A percentile compares a stretch with the other conserved stretches of the same genome.
phyloP scores from a whole-genome alignment of 2,329 filamentous ascomycete genomes.

The Colletotrichum theobromicola region DNA sequence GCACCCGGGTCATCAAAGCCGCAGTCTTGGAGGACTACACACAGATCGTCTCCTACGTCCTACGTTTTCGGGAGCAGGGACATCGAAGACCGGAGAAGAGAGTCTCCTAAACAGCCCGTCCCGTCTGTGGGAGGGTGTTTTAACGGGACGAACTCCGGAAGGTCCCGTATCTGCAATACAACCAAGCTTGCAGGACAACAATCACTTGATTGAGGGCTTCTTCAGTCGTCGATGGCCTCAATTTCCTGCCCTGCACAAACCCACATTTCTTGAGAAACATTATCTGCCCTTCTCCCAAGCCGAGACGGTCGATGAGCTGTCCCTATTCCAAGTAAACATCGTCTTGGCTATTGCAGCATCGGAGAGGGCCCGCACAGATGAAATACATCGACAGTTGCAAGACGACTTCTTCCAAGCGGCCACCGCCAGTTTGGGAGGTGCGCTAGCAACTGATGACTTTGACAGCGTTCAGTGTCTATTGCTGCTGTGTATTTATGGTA shows the following conservation, averaged over 20 bases:
- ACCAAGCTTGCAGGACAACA: not conserved
- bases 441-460: conserved; percentile 24
- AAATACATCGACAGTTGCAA: not conserved
- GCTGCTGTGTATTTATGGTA: conserved; percentile 29
- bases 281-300: not conserved
- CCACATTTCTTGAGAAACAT: conserved; percentile 22
- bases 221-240: conserved; percentile 30
- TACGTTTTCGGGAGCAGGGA: not conserved
- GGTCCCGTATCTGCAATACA: not conserved
- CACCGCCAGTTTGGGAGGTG: not conserved
- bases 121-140: conserved; percentile 16
- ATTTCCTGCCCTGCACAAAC: conserved; percentile 27
- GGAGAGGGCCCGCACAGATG: conserved; percentile 16
- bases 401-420: not conserved
- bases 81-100: not conserved
- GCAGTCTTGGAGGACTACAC: not conserved
- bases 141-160: not conserved
- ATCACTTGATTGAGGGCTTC: conserved; percentile 23
- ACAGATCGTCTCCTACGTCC: not conserved
- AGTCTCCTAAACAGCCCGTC: conserved; percentile 18
- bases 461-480: conserved; percentile 30
- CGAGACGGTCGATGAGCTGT: not conserved
- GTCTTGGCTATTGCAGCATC: conserved; percentile 27
- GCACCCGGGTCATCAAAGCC: not conserved
- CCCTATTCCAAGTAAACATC: conserved; percentile 27